Evolutionary conservation across 768 basidiomycete species (phyloP), one percentile per base, ranked within the genome.

Genomic region (Russula ochroleuca): DNA sequence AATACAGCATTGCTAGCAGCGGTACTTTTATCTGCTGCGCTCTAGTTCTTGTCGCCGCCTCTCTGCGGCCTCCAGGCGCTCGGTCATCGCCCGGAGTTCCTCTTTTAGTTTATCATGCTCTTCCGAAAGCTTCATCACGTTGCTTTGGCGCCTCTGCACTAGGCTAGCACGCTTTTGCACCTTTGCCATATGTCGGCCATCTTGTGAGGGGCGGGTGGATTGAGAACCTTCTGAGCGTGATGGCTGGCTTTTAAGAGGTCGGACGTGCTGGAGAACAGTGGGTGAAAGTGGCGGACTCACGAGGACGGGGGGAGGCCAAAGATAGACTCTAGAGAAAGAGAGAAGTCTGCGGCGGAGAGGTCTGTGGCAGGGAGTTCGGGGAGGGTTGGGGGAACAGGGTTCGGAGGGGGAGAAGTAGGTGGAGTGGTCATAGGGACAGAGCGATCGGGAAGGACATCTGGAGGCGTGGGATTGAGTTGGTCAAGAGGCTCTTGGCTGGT

Each of bases 61-160:
- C 74, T 91, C 90, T 21, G 85, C 87, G 15, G 85, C 85, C 75
- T 89, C 87, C 68, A 92, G 77, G 68, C 88, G 76, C 66, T 87
- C 87, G 21, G 82, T 79, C 85, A 92, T 87, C 55, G 84, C 87
- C 70, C 79, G 84, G 70, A 92, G 80, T 74, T 90, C 85, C 55
- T 81, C 85, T 74, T 87, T 85, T 64, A 92, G 77, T 73, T 85
- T 87, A 73, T 88, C 86, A 73, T 91, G 87, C 78, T 92, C 90
- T 76, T 87, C 80, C 23, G 86, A 80, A 40, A 92, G 78, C 70
- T 87, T 89, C 71, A 88, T 73, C 63, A 92, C 87, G 73, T 87
- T 90, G 69, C 86, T 88, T 47, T 84, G 85, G 65, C 90, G 84
- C 75, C 90, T 91, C 72, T 88, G 78, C 3, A 64, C 59, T 9